Evolutionary conservation across 257 asterid genomes (phyloP), one percentile per base, ranked within the genome.

Genomic region (Perilla frutescens): DNA sequence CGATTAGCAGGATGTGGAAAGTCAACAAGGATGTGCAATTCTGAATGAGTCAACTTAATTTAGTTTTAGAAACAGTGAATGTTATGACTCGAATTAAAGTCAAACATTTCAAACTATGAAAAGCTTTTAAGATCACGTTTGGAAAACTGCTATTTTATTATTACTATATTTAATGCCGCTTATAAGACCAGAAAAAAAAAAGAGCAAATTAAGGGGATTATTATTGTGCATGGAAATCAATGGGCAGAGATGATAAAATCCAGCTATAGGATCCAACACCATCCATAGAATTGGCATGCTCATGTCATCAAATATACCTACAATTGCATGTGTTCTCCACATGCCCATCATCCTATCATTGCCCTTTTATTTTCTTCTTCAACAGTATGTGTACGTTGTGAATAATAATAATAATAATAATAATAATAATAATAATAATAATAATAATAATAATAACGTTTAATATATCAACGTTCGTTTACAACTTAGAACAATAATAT

Each of bases 281-380:
- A 70, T 36, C 56, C 66, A 70, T 37, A 68, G 11, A 51, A 37
- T 31, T 65, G 72, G 10, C 53, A 26, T 54, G 54, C 34, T 41
- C 32, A 57, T 47, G 51, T 71, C 61, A 71, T 60, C 60, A 14
- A 59, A 47, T 11, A 36, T 45, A 10, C 37, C 54, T 31, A 11
- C 70, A 39, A 8, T 15, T 14, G 64, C 73, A 67, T 36, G 72
- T 67, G 49, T 4, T 31, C 39, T 48, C 8, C 59, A 47, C 71
- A 48, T 66, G 71, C 49, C 1, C 61, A 9, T 50, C 61, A 67
- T 49, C 26, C 14, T 48, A 31, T 40, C 53, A 48, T 12, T 48
- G 53, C 15, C 53, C 15, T 11, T 13, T 0, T 3, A 48, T 48
- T n/a, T 51, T 20, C 37, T 4, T 34, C 37, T 34, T 34, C 4